Evolutionary conservation across 2,329 filamentous ascomycete species (phyloP).

Genomic region (Verticillium longisporum): DNA sequence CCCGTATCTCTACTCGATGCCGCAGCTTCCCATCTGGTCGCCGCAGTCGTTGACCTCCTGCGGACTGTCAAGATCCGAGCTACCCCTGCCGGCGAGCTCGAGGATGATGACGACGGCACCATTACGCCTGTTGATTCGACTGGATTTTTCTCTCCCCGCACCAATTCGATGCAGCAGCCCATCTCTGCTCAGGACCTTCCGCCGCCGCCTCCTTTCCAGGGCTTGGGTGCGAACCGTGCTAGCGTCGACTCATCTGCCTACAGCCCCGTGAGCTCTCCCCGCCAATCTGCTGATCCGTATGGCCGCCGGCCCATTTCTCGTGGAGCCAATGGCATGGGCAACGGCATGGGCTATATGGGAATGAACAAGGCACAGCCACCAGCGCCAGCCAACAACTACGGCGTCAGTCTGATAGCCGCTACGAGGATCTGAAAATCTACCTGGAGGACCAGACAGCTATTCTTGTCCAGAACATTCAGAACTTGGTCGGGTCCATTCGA

Average conservation of each 20-base stretch:
- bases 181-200: constrained; percentile 27
- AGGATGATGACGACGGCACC: constrained; percentile 65
- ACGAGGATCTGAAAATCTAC: constrained; percentile 59
- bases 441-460: constrained; percentile 77
- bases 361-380: constrained; percentile 25
- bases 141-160: constrained; percentile 59
- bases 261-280: constrained; percentile 64
- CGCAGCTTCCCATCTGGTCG: constrained; percentile 82
- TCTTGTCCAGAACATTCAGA: constrained; percentile 73
- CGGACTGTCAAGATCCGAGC: constrained; percentile 76
- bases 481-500: constrained; percentile 68
- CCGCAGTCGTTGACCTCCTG: constrained; percentile 79
- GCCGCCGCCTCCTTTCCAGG: constrained; percentile 50
- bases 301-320: constrained; percentile 15
- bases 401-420: constrained; percentile 28
- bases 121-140: constrained; percentile 60
- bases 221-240: constrained; percentile 45
- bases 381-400: constrained; percentile 31
- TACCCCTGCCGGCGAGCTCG: constrained; percentile 69
- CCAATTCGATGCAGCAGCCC: constrained; percentile 27
- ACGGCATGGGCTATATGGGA: constrained; percentile 28
- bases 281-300: constrained; percentile 45
- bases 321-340: constrained; percentile 25
- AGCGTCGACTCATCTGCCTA: constrained; percentile 69
- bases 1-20: constrained; percentile 93